phyloP scores from a whole-genome alignment of 345 rosid genomes.

The Turritis glabra region DNA sequence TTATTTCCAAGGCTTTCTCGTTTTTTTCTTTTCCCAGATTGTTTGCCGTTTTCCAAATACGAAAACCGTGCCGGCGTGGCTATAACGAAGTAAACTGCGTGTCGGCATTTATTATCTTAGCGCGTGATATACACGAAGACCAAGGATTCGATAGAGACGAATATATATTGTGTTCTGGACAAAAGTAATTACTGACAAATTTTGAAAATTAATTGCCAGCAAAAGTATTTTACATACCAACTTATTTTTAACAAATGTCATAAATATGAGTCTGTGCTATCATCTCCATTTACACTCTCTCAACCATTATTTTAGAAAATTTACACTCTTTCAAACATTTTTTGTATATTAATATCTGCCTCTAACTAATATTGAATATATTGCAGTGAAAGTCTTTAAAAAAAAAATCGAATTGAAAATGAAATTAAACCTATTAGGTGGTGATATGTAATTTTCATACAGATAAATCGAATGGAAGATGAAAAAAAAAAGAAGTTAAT shows the following conservation, averaged over 20 bases:
- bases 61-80: slow-evolving; percentile 20
- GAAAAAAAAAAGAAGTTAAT: too few species aligned
- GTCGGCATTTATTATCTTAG: slow-evolving; percentile 10
- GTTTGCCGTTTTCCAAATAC: slow-evolving; percentile 26
- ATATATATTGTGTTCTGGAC: slow-evolving; percentile 32
- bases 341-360: neutral
- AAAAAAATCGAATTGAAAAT: too few species aligned
- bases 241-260: slow-evolving; percentile 9
- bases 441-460: too few species aligned
- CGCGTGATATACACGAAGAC: slow-evolving; percentile 35
- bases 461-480: too few species aligned
- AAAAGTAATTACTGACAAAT: slow-evolving; percentile 36
- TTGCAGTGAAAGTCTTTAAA: too few species aligned
- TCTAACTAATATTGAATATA: neutral
- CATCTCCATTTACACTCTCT: neutral
- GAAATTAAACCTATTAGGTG: too few species aligned
- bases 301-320: neutral
- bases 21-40: neutral
- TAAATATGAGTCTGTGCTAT: neutral
- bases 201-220: slow-evolving; percentile 30
- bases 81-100: slow-evolving; percentile 16
- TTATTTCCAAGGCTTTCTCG: slow-evolving; percentile 3
- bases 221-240: slow-evolving; percentile 7
- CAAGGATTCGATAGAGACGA: slow-evolving; percentile 26
- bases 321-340: neutral